Percentiles rank a stretch among this genome's conserved stretches.
These are phyloP conservation scores for Leonotis leonurus DNA, from an alignment of 257 asterid species.

Conservation along the genomic window DNA sequence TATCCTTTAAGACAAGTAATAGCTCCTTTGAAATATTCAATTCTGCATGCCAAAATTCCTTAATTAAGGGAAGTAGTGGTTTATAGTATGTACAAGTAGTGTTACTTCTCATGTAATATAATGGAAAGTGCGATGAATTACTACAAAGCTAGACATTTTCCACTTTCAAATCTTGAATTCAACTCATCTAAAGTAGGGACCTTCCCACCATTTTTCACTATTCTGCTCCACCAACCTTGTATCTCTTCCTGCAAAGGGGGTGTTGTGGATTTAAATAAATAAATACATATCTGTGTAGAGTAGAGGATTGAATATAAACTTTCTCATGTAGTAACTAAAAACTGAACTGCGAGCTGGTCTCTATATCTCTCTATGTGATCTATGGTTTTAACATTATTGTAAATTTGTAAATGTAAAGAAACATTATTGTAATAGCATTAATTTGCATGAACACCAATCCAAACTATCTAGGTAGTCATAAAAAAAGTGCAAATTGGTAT, in stretches of 20 bases:
- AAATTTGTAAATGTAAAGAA: no score
- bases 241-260: constrained; percentile 59
- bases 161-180: constrained; percentile 35
- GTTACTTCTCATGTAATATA: no score
- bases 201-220: constrained; percentile 42
- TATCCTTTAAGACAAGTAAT: not conserved
- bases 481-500: no score
- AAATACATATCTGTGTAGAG: no score
- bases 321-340: no score
- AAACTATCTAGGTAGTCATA: no score
- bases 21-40: not conserved
- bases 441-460: no score
- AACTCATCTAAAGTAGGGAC: constrained; percentile 56
- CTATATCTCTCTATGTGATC: no score
- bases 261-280: not conserved
- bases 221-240: constrained; percentile 66
- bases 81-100: not conserved
- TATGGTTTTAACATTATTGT: no score
- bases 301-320: no score
- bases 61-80: not conserved
- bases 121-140: not conserved
- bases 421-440: no score
- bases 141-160: constrained; percentile 44
- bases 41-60: not conserved
- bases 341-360: no score